A percentile compares a stretch with the other conserved stretches of the same genome.
Evolutionary conservation across 805 yeast genomes (phyloP).

Genomic region (Candida sphagnicola): DNA sequence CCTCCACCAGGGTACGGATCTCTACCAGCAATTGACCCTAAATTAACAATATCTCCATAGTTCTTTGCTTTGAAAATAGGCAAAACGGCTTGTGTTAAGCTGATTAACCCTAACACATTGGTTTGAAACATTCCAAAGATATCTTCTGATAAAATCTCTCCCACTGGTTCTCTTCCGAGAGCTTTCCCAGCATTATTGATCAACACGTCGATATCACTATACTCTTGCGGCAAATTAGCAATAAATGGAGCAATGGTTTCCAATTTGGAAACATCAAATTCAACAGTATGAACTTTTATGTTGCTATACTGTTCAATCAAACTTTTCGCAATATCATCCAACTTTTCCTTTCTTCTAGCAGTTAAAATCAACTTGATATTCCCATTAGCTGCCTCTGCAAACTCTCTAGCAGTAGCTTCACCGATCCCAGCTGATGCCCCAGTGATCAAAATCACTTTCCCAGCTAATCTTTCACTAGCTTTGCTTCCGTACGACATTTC

Average conservation of each 20-base stretch:
- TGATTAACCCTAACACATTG: slow-evolving; percentile 82
- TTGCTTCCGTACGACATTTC: slow-evolving; percentile 64
- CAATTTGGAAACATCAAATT: slow-evolving; percentile 39
- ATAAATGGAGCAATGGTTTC: slow-evolving; percentile 50
- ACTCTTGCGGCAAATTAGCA: slow-evolving; percentile 50
- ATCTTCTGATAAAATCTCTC: slow-evolving; percentile 60
- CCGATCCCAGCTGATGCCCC: slow-evolving; percentile 98
- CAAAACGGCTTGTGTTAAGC: slow-evolving; percentile 75
- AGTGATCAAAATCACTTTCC: slow-evolving; percentile 80
- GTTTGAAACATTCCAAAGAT: slow-evolving; percentile 76
- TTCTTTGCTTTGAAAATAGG: slow-evolving; percentile 68
- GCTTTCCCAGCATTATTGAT: slow-evolving; percentile 81
- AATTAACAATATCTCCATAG: slow-evolving; percentile 67
- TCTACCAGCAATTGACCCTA: slow-evolving; percentile 78
- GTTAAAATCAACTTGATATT: slow-evolving; percentile 65
- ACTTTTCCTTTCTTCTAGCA: slow-evolving; percentile 71
- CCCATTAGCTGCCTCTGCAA: slow-evolving; percentile 75
- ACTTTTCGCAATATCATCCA: slow-evolving; percentile 46
- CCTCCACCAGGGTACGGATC: slow-evolving; percentile 79
- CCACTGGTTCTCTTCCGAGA: slow-evolving; percentile 72
- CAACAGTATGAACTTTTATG: slow-evolving; percentile 54
- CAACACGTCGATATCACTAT: slow-evolving; percentile 61
- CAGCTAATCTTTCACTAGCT: slow-evolving; percentile 78
- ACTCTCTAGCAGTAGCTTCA: slow-evolving; percentile 82
- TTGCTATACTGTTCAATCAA: slow-evolving; percentile 47